A percentile compares a stretch with the other conserved stretches of the same genome.
Conservation (phyloP, 495 filamentous ascomycete species). For the Pyrenula aspistea region DNA sequence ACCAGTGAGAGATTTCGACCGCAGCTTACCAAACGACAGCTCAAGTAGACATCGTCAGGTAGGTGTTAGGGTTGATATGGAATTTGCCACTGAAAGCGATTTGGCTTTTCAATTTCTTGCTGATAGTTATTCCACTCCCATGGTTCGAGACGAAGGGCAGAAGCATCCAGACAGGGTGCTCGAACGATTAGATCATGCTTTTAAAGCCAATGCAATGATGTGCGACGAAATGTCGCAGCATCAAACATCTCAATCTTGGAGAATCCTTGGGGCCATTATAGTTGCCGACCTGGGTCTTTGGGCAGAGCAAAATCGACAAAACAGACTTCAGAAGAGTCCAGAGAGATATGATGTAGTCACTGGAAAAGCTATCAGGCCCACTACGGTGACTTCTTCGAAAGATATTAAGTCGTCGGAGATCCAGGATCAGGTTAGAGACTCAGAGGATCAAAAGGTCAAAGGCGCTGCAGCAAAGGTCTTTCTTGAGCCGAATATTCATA, state of each 20-base stretch:
- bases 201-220: constrained; percentile 50
- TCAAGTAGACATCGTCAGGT: constrained; percentile 42
- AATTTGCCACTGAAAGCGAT: constrained; percentile 36
- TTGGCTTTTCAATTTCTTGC: constrained; percentile 47
- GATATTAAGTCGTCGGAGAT: constrained; percentile 1
- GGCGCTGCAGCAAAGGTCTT: constrained; percentile 23
- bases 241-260: constrained; percentile 65
- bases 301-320: constrained; percentile 41
- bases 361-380: neutral
- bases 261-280: constrained; percentile 51
- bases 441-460: constrained; percentile 27
- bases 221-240: constrained; percentile 47
- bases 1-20: constrained; percentile 45
- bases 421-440: constrained; percentile 23
- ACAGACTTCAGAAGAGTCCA: constrained; percentile 17
- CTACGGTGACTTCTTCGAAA: neutral
- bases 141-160: constrained; percentile 19
- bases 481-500: constrained; percentile 25
- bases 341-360: constrained; percentile 2
- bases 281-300: constrained; percentile 45
- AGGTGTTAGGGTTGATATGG: constrained; percentile 48
- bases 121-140: constrained; percentile 35
- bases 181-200: constrained; percentile 35
- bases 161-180: constrained; percentile 27
- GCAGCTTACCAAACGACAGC: constrained; percentile 42